These are phyloP conservation scores for Recurvomyces mirabilis DNA, from an alignment of 495 filamentous ascomycete genomes.

Conservation along the genomic window DNA sequence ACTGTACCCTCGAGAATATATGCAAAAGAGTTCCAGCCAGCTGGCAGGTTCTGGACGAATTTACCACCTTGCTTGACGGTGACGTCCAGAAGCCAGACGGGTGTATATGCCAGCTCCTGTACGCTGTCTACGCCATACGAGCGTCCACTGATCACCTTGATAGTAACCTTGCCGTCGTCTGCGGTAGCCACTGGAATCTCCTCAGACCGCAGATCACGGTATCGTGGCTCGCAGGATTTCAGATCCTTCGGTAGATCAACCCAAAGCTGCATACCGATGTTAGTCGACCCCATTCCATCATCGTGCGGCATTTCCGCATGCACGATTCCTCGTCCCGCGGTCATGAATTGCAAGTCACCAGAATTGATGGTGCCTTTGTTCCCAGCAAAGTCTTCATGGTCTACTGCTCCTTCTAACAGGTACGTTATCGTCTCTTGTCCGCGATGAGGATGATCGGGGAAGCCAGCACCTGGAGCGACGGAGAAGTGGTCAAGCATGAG, in stretches of 20 bases:
- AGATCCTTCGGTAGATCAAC: conserved; percentile 75
- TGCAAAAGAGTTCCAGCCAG: conserved; percentile 83
- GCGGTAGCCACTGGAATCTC: conserved; percentile 65
- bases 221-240: conserved; percentile 82
- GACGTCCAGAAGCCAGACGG: conserved; percentile 86
- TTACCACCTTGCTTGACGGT: conserved; percentile 69
- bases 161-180: conserved; percentile 59
- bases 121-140: conserved; percentile 74
- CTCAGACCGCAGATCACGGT: conserved; percentile 63
- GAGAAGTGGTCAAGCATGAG: conserved; percentile 93
- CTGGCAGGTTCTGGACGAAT: conserved; percentile 60
- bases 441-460: conserved; percentile 75
- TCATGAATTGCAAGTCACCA: conserved; percentile 96
- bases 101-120: conserved; percentile 85
- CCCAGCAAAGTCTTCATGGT: conserved; percentile 94
- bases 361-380: conserved; percentile 73
- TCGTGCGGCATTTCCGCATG: conserved; percentile 93
- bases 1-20: conserved; percentile 66
- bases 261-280: conserved; percentile 88
- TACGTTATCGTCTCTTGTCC: conserved; percentile 87
- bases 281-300: conserved; percentile 62
- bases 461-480: conserved; percentile 68
- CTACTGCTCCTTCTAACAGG: conserved; percentile 67
- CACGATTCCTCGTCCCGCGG: conserved; percentile 82
- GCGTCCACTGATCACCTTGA: conserved; percentile 85